Base-by-base conservation (phyloP, 306 rosid genomes). In the Lathyrus aphaca region DNA sequence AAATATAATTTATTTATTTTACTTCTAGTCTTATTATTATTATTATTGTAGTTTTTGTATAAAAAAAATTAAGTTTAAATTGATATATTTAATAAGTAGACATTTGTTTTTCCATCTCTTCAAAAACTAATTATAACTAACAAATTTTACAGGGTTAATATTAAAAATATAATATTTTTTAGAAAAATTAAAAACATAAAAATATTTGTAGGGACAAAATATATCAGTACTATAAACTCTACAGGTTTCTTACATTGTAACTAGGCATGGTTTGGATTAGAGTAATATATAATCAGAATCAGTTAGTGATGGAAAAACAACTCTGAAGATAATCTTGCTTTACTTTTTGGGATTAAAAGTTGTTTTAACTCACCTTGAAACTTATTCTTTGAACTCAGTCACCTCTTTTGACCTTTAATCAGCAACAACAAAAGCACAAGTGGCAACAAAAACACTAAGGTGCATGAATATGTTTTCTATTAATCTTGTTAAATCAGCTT, bases 221-320 rank as follows among this genome's bases (percentile, higher is more conserved):
- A 35, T 42, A 60, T 60, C n/a, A n/a, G n/a, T 60, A 72, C 29
- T 42, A 46, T 74, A 53, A 53, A 42, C 57, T 6, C 64, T 43
- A 64, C 56, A 64, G 12, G 37, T 17, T 49, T 29, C 71, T 12
- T 65, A 74, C 79, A 18, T 65, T 65, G 79, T 66, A 56, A 66
- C 73, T 29, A 23, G 73, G n/a, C 78, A 74, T 13, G 27, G 55
- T 73, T 39, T 53, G 3, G 65, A 10, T 18, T 23, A 23, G 63
- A 49, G 13, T 65, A 11, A 74, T 18, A 30, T 30, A 64, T 53
- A 53, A 29, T 48, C 66, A 74, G 54, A 66, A 75, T 75, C 54
- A 66, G 5, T 45, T 46, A 66, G 35, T 46, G 44, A 46, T 46
- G 6, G 38, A 32, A 56, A 74, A 74, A 18, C 14, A 66, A 55